Conservation (phyloP, 169 alveolate genomes). For the Plasmodium fragile region DNA sequence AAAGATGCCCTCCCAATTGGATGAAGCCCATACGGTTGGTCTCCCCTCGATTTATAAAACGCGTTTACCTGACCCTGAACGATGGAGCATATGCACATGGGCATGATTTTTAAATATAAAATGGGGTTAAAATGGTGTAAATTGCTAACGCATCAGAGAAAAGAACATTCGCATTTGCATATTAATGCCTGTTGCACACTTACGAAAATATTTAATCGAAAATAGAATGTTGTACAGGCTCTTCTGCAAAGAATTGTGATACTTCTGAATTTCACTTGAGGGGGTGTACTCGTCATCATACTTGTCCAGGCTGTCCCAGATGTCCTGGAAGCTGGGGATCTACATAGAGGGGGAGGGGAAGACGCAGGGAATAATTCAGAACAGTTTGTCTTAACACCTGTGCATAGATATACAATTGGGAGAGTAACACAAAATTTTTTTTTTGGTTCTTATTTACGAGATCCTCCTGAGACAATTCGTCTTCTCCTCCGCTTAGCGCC, state of each 20-base stretch:
- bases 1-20: neutral
- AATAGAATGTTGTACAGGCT: slow-evolving; percentile 54
- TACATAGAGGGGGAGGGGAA: neutral
- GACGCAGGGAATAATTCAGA: neutral
- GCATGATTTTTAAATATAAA: neutral
- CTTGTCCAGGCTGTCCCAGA: slow-evolving; percentile 46
- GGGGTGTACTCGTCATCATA: slow-evolving; percentile 65
- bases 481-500: neutral
- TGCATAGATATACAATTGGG: neutral
- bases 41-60: neutral
- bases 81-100: neutral
- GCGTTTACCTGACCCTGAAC: slow-evolving; percentile 26
- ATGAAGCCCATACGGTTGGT: neutral
- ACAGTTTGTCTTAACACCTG: neutral
- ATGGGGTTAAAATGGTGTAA: neutral
- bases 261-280: slow-evolving; percentile 38
- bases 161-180: neutral
- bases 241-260: slow-evolving; percentile 30
- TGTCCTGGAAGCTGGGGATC: slow-evolving; percentile 46
- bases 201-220: slow-evolving; percentile 72
- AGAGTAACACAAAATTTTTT: neutral
- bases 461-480: neutral
- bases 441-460: neutral
- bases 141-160: neutral
- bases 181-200: neutral